Evolutionary conservation across 441 rosid species (phyloP).

Genomic region (Croton setiger): DNA sequence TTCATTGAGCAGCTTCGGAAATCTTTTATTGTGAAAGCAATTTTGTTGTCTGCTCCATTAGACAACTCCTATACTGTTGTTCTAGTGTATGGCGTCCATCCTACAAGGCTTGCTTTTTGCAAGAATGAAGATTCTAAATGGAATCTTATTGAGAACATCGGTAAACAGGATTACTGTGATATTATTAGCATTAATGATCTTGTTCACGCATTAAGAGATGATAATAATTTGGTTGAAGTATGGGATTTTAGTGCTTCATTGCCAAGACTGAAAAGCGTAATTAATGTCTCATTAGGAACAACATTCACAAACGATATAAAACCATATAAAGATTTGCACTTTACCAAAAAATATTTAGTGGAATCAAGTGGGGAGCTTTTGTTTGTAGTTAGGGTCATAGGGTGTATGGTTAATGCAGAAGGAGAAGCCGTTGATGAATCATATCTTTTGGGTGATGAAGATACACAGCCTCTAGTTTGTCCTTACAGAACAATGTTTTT

Average conservation of each 20-base stretch:
- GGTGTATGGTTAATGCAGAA: conserved; percentile 17
- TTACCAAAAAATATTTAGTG: conserved; percentile 15
- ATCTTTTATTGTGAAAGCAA: conserved; percentile 4
- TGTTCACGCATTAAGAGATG: conserved; percentile 15
- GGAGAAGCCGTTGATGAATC: not conserved
- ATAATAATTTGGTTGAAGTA: conserved; percentile 8
- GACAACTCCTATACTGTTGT: conserved; percentile 8
- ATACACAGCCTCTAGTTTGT: conserved; percentile 17
- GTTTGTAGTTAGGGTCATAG: conserved; percentile 23
- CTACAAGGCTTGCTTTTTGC: conserved; percentile 12
- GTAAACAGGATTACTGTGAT: not conserved
- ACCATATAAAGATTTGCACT: not conserved
- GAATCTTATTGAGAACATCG: conserved; percentile 19
- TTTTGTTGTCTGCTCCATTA: not conserved
- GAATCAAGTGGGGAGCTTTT: conserved; percentile 18
- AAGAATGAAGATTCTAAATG: conserved; percentile 7
- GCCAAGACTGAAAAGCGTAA: conserved; percentile 13
- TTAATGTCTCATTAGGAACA: not conserved
- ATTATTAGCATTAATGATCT: conserved; percentile 6
- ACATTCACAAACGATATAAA: not conserved
- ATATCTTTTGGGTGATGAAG: not conserved
- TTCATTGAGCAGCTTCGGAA: not conserved
- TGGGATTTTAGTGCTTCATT: conserved; percentile 17
- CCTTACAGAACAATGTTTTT: conserved; percentile 25
- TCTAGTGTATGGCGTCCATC: not conserved